Percentiles rank a stretch among this genome's conserved stretches.
Evolutionary conservation across 2,329 filamentous ascomycete species (phyloP).

Genomic region (Chalara sp.): DNA sequence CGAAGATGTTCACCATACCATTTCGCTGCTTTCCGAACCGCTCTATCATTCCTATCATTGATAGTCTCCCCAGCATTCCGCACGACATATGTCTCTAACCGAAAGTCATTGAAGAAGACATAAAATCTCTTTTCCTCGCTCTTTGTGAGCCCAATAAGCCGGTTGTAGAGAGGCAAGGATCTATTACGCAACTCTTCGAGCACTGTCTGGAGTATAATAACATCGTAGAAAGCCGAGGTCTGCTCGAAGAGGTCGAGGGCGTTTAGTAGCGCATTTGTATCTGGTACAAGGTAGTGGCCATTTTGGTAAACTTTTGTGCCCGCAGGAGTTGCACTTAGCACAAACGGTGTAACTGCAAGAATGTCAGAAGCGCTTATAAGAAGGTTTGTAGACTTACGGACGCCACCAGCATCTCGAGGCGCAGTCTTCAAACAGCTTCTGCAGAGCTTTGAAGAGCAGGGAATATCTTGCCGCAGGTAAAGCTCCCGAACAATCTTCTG

Average conservation of each 20-base stretch:
- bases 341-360: conserved; percentile 63
- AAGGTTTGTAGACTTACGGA: conserved; percentile 46
- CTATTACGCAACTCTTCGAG: conserved; percentile 93
- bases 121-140: conserved; percentile 97
- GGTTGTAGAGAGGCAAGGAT: conserved; percentile 90
- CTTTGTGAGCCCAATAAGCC: conserved; percentile 81
- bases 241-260: conserved; percentile 98
- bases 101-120: conserved; percentile 98
- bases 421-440: conserved; percentile 65
- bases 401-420: conserved; percentile 71
- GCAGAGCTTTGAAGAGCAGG: conserved; percentile 90
- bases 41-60: conserved; percentile 93
- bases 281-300: conserved; percentile 90
- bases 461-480: conserved; percentile 93
- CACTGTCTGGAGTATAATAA: conserved; percentile 93
- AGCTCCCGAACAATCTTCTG: conserved; percentile 98
- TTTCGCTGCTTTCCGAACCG: conserved; percentile 75
- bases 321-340: conserved; percentile 83
- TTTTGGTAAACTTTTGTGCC: conserved; percentile 75
- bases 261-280: conserved; percentile 91
- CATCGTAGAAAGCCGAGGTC: conserved; percentile 85
- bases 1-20: conserved; percentile 87
- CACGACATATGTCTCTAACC: conserved; percentile 80
- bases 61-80: conserved; percentile 75
- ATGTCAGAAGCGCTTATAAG: background rate